phyloP scores from a whole-genome alignment of 2,329 filamentous ascomycete genomes.

The Mollisia scopiformis region DNA sequence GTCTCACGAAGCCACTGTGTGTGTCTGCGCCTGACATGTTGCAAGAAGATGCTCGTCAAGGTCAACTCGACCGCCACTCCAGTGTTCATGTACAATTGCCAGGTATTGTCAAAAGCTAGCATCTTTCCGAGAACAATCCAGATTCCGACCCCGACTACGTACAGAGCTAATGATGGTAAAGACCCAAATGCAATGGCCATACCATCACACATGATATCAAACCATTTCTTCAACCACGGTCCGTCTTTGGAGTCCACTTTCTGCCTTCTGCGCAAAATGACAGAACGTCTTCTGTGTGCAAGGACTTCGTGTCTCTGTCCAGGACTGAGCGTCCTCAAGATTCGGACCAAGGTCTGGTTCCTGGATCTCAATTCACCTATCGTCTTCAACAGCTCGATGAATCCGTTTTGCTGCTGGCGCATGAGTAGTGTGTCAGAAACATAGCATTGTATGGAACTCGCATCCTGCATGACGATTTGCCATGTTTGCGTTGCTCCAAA shows the following conservation, averaged over 20 bases:
- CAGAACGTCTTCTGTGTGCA: neutral
- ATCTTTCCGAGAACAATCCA: slow-evolving; percentile 1
- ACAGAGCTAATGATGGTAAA: neutral
- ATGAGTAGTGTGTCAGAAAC: slow-evolving; percentile 8
- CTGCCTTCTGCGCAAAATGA: neutral
- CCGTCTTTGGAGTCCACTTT: neutral
- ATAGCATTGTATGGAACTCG: slow-evolving; percentile 5
- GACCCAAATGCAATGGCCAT: neutral
- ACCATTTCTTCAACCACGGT: neutral
- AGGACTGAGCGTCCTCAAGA: neutral
- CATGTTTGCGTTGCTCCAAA: slow-evolving; percentile 4
- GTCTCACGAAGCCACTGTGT: neutral
- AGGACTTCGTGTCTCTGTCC: neutral
- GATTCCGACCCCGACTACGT: neutral
- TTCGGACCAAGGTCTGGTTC: neutral
- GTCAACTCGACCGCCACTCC: slow-evolving; percentile 1
- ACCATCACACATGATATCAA: slow-evolving; percentile 2
- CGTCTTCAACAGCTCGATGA: neutral
- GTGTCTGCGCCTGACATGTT: slow-evolving; percentile 2
- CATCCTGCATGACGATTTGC: slow-evolving; percentile 11
- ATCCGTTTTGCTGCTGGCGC: neutral
- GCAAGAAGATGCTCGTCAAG: slow-evolving; percentile 2
- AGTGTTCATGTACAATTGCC: slow-evolving; percentile 9
- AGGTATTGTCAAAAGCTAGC: neutral
- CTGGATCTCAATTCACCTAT: neutral